A percentile compares a stretch with the other conserved stretches of the same genome.
Conservation (phyloP, 345 rosid species). For the Camelina hispida region DNA sequence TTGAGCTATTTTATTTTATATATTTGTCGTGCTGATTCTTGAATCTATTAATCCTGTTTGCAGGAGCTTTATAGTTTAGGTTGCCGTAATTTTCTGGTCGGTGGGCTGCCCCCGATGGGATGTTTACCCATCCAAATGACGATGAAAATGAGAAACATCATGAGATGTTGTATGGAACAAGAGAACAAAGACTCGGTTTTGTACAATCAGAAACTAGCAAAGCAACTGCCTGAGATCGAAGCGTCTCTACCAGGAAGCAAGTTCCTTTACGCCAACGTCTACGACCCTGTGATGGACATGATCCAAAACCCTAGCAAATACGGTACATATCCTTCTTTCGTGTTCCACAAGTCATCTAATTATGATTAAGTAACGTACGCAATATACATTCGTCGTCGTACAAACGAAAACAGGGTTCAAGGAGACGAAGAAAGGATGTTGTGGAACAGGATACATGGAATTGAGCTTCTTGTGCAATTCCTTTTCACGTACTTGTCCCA, state of each 20-base stretch:
- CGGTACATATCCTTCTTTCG: conserved; percentile 35
- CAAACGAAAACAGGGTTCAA: conserved; percentile 45
- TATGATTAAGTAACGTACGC: conserved; percentile 7
- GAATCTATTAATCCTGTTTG: not conserved
- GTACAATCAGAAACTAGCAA: conserved; percentile 55
- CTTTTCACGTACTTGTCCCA: conserved; percentile 37
- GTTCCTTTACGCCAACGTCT: conserved; percentile 49
- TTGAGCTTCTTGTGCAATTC: conserved; percentile 46
- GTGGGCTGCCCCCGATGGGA: conserved; percentile 66
- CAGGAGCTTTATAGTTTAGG: conserved; percentile 57
- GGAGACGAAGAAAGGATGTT: conserved; percentile 54
- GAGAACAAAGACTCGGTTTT: conserved; percentile 51
- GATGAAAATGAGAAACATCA: not conserved
- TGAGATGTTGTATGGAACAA: conserved; percentile 6
- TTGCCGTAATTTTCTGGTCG: conserved; percentile 46
- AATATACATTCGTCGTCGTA: not conserved
- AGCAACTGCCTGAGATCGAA: conserved; percentile 40
- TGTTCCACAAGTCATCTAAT: not conserved
- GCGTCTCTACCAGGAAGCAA: conserved; percentile 49
- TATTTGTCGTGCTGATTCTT: not conserved
- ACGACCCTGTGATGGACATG: conserved; percentile 53
- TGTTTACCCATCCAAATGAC: conserved; percentile 62
- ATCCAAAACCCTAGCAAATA: conserved; percentile 47
- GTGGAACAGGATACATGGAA: conserved; percentile 51
- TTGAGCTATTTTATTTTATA: not conserved